Base-by-base conservation (phyloP, 768 basidiomycete species). In the Mycena albidolilacea region DNA sequence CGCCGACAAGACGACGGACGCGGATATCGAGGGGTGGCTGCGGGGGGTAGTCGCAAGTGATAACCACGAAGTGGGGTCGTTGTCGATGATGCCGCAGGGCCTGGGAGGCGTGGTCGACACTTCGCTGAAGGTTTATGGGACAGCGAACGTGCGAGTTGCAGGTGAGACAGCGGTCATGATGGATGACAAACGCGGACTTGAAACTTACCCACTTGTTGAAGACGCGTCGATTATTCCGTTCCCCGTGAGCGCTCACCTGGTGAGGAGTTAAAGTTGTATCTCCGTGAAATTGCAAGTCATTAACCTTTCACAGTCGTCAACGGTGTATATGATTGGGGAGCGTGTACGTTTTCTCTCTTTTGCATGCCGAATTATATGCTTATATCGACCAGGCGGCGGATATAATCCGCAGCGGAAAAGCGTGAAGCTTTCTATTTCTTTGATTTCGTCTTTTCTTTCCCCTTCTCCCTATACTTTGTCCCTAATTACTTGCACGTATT, bases 21-120 rank as follows among this genome's bases (percentile, higher is more conserved):
- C 74, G 17, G 74, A 76, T 17, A 74, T 81, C 5, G 77, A 78
- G 43, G 76, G 60, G 17, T 82, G 80, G 75, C 73, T 82, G 30
- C 78, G 76, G 57, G 62, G 69, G 12, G 77, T 79, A 3, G 80
- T 78, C 10, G 75, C 76, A 12, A 82, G 80, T 54, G 82, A 82
- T 63, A 81, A 82, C 50, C 83, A 85, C 67, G 81, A 80, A 30
- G 78, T 81, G 35, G 83, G 85, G 8, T 82, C 85, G 5, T 69
- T 82, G 66, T 77, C 83, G 11, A 86, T 87, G 85, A 77, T 85
- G 78, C 85, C 86, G 10, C 72, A 70, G 63, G 80, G 79, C 35
- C 67, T 82, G 44, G 86, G 86, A 2, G 84, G 84, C 0, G 83
- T 84, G 14, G 84, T 85, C 2, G 82, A 84, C 68, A 75, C 80